Evolutionary conservation across 805 yeast species (phyloP).

Genomic region (Zygoascus biomembranicola): DNA sequence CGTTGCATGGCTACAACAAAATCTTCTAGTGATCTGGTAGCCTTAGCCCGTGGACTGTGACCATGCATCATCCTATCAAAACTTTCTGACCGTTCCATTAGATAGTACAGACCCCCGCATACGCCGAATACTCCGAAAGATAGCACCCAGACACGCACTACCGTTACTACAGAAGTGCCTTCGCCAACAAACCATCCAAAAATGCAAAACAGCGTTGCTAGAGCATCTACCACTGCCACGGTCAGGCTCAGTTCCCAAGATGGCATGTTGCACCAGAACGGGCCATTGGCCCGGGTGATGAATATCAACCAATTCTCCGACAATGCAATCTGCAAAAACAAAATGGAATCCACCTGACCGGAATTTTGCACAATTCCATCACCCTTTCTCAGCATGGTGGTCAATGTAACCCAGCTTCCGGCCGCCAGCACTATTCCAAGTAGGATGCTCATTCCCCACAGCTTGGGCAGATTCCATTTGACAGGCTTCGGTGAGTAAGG

Average conservation of each 20-base stretch:
- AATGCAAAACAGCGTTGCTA: constrained; percentile 85
- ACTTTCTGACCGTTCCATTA: constrained; percentile 54
- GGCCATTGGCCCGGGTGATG: constrained; percentile 95
- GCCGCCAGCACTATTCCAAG: constrained; percentile 61
- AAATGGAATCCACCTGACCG: constrained; percentile 88
- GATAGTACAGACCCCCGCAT: constrained; percentile 93
- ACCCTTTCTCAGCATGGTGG: constrained; percentile 80
- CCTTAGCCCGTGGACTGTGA: constrained; percentile 15
- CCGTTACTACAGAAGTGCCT: constrained; percentile 94
- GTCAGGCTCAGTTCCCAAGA: constrained; percentile 97
- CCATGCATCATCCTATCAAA: constrained; percentile 55
- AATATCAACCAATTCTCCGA: constrained; percentile 97
- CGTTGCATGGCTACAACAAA: constrained; percentile 57
- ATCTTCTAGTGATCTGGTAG: constrained; percentile 45
- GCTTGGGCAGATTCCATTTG: constrained; percentile 93
- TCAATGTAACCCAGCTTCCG: constrained; percentile 89
- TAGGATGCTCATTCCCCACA: constrained; percentile 73
- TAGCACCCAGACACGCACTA: constrained; percentile 90
- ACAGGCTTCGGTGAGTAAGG: constrained; percentile 90
- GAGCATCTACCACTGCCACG: constrained; percentile 78
- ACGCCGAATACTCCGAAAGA: constrained; percentile 96
- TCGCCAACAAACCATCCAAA: constrained; percentile 98
- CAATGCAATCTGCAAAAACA: constrained; percentile 88
- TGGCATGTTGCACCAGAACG: constrained; percentile 95
- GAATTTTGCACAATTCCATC: constrained; percentile 84